Percentiles rank a stretch among this genome's conserved stretches.
phyloP scores from a whole-genome alignment of 2,329 filamentous ascomycete genomes.

The Bimuria novae-zelandiae region DNA sequence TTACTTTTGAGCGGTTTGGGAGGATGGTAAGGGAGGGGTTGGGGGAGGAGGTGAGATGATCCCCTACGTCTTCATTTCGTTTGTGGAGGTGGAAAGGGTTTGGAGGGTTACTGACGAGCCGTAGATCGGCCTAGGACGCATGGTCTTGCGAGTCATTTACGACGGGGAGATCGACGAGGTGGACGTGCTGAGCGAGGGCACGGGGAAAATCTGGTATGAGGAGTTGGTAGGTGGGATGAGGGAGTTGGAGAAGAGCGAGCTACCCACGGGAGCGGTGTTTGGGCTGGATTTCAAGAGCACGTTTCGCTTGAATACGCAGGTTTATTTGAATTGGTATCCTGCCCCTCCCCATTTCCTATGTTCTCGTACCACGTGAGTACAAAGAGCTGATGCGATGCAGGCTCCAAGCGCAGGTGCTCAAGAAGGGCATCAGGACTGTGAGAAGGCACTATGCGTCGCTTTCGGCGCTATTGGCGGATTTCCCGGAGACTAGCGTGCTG shows the following conservation, averaged over 20 bases:
- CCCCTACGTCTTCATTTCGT: no score
- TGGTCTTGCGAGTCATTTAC: conserved; percentile 36
- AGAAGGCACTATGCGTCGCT: conserved; percentile 64
- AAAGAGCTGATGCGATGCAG: no score
- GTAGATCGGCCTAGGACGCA: background rate
- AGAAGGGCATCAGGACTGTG: conserved; percentile 65
- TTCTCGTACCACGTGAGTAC: no score
- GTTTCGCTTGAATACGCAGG: conserved; percentile 47
- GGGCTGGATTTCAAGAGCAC: conserved; percentile 43
- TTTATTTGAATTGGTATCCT: conserved; percentile 46
- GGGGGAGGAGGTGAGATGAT: conserved; percentile 27
- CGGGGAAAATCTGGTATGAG: conserved; percentile 51
- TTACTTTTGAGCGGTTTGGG: conserved; percentile 37
- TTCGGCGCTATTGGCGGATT: conserved; percentile 64
- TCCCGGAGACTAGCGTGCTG: conserved; percentile 69
- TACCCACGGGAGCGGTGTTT: conserved; percentile 45
- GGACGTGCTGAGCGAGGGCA: conserved; percentile 41
- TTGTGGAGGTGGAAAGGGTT: conserved; percentile 20
- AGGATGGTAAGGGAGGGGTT: conserved; percentile 27
- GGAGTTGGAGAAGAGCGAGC: conserved; percentile 29
- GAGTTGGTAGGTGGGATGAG: conserved; percentile 46
- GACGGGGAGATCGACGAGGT: conserved; percentile 39
- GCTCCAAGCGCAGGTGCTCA: conserved; percentile 67
- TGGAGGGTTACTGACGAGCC: conserved; percentile 5
- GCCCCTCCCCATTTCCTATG: no score